phyloP scores from a whole-genome alignment of 2,329 filamentous ascomycete genomes.

The Pyrenophora teres region DNA sequence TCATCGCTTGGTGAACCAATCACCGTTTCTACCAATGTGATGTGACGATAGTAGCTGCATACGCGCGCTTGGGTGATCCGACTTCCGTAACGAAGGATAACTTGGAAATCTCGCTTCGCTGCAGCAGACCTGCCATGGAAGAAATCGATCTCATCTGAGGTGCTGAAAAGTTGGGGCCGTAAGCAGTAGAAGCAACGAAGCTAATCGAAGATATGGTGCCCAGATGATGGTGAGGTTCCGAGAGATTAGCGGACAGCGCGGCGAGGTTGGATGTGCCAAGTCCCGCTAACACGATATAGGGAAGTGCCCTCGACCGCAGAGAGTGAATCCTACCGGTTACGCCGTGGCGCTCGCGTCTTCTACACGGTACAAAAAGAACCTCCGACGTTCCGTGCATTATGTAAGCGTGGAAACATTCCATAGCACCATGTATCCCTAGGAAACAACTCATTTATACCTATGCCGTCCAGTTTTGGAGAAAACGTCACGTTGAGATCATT shows the following conservation, averaged over 20 bases:
- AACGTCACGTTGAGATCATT: too few species aligned
- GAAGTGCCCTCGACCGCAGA: not conserved
- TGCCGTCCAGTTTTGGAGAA: too few species aligned
- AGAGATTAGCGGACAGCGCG: not conserved
- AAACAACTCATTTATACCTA: too few species aligned
- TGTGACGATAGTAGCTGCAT: conserved; percentile 6
- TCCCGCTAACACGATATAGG: not conserved
- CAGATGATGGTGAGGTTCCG: not conserved
- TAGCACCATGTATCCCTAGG: too few species aligned
- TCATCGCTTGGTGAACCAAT: not conserved
- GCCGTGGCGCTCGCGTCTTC: not conserved
- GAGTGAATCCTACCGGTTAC: not conserved
- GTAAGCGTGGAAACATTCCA: too few species aligned
- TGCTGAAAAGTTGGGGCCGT: not conserved
- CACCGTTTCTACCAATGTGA: not conserved
- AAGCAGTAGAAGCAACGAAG: conserved; percentile 5
- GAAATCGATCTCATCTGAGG: conserved; percentile 1
- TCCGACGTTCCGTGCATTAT: too few species aligned
- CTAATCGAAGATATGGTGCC: conserved; percentile 1
- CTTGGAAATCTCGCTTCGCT: conserved; percentile 7
- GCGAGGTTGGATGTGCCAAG: not conserved
- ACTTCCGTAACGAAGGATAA: not conserved
- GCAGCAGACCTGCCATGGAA: conserved; percentile 1
- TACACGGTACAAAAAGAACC: too few species aligned
- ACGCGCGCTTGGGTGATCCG: conserved; percentile 4